Base-by-base conservation (phyloP, 129 eudicot species). In the Artemisia annua region DNA sequence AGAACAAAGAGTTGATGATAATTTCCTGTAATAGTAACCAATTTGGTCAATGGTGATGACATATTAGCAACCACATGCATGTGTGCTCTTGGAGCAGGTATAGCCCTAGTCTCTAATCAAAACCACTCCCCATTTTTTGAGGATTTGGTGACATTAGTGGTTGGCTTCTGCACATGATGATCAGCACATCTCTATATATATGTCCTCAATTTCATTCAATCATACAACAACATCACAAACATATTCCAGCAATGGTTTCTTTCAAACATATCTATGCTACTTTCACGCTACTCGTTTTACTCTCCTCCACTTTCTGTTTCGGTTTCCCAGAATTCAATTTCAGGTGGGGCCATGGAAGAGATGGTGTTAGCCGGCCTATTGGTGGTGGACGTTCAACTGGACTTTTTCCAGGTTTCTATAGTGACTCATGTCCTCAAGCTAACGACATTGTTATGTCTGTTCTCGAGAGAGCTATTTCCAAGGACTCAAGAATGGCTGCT, bases 361-460 rank as follows among this genome's bases (percentile, higher is more conserved):
- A 82, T 13, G 80, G 82, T 19, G 28, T 69, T 61, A 65, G 69
- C 67, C 65, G 20, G 50, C 85, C 81, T 59, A 14, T 76, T 59
- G 73, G 75, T 2, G 72, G 87, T 43, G 83, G 69, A 63, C 63
- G 59, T 24, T 66, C 57, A 75, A 53, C 72, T 54, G 84, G 83
- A 59, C 93, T 94, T n/a, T 70, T 66, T 24, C 97, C 93, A 5
- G 87, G 79, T 24, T 94, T 78, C 74, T 90, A 94, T 53, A 69
- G 79, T 73, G 77, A 74, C 72, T 81, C 98, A 7, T 94, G 97
- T 70, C 98, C 97, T 17, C 97, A 94, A 61, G 98, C 96, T 56
- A 87, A 90, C 26, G 91, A 88, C 73, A 90, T 93, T 81, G 88
- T 88, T 85, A 84, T 88, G 88, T 87, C 93, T 19, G 97, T 90